Percentiles rank a stretch among this genome's conserved stretches.
Conservation (phyloP, 2,329 filamentous ascomycete genomes). For the Coccinonectria pachysandricola region DNA sequence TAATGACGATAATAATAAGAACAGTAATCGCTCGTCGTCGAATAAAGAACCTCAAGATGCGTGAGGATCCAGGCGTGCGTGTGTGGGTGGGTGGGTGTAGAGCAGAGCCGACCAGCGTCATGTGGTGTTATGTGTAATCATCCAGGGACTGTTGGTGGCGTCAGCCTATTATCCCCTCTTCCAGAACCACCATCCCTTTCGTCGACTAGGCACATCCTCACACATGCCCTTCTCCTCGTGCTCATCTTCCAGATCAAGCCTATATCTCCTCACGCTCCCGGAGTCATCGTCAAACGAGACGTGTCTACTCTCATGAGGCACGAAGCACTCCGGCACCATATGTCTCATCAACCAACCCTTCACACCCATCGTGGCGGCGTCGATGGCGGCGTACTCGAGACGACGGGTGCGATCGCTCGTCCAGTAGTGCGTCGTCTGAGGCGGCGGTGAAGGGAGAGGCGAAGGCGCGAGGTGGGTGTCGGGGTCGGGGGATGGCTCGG, state of each 20-base stretch:
- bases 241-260: slow-evolving; percentile 45
- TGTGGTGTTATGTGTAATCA: no score
- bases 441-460: slow-evolving; percentile 33
- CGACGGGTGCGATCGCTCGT: slow-evolving; percentile 52
- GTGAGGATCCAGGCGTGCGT: no score
- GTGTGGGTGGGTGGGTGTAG: no score
- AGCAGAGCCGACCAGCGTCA: no score
- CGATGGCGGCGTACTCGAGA: slow-evolving; percentile 57
- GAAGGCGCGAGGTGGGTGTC: slow-evolving; percentile 10
- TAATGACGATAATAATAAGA: slow-evolving; percentile 3
- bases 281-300: slow-evolving; percentile 51
- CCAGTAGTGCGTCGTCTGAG: slow-evolving; percentile 56
- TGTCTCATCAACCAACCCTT: slow-evolving; percentile 49
- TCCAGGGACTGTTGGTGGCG: no score
- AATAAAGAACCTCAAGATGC: no score
- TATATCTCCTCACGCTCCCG: slow-evolving; percentile 53
- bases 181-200: slow-evolving; percentile 21
- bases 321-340: slow-evolving; percentile 51
- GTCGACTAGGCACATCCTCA: slow-evolving; percentile 8
- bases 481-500: slow-evolving; percentile 11
- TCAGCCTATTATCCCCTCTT: no score
- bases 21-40: slow-evolving; percentile 4
- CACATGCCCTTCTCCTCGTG: slow-evolving; percentile 15
- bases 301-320: slow-evolving; percentile 37
- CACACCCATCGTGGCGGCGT: slow-evolving; percentile 49